Percentiles rank a stretch among this genome's conserved stretches.
Conservation (phyloP, 108 stramenopile genomes). For the Nitzschia sp. region DNA sequence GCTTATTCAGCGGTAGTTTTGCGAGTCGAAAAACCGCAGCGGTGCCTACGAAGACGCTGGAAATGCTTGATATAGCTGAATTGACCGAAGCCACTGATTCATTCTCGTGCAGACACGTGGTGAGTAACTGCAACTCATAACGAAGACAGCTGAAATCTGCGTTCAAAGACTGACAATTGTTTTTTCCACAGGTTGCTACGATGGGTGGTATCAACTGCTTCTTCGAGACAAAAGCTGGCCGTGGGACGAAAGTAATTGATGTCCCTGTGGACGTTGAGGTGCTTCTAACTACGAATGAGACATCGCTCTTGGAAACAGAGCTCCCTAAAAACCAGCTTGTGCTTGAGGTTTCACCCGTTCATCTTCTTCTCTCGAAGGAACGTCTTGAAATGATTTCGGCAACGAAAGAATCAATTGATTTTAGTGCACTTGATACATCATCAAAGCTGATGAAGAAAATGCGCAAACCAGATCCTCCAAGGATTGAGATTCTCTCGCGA, state of each 20-base stretch:
- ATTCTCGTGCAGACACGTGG: conserved; percentile 35
- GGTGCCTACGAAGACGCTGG: conserved; percentile 18
- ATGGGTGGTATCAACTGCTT: conserved; percentile 15
- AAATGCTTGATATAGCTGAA: conserved; percentile 34
- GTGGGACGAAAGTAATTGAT: conserved; percentile 12
- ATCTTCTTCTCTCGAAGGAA: conserved; percentile 37
- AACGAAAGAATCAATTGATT: conserved; percentile 3
- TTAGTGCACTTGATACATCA: background rate
- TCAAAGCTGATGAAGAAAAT: background rate
- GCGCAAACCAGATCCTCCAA: conserved; percentile 34
- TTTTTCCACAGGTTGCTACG: conserved; percentile 11
- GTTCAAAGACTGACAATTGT: background rate
- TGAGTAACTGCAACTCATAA: too few species aligned
- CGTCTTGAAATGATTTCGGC: conserved; percentile 28
- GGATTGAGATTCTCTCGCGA: conserved; percentile 41
- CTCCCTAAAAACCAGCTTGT: conserved; percentile 36
- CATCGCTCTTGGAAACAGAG: conserved; percentile 31
- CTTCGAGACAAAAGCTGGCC: background rate
- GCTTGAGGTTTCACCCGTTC: conserved; percentile 43
- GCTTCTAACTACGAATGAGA: conserved; percentile 23
- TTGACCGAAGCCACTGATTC: conserved; percentile 25
- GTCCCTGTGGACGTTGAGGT: conserved; percentile 42
- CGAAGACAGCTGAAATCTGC: background rate
- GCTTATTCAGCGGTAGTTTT: conserved; percentile 23
- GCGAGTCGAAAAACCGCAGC: conserved; percentile 7